These are phyloP conservation scores for Bidens hawaiensis DNA, from an alignment of 140 eudicot species.

Conservation along the genomic window DNA sequence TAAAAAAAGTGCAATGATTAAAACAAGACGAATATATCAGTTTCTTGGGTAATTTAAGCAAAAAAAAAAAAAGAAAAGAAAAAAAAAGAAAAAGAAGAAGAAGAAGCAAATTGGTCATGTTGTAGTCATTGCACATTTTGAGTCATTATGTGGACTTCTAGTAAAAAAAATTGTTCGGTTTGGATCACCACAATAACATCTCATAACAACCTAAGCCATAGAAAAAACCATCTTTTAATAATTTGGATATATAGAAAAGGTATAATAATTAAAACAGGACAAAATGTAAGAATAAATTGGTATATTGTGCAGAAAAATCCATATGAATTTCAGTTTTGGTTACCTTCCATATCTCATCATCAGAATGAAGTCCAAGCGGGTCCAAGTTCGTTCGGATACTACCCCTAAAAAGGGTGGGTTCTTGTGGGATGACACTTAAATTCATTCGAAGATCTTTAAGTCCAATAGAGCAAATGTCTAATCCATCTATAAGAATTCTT, in stretches of 20 bases:
- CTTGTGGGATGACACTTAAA: slow-evolving; percentile 87
- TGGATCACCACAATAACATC: not conserved
- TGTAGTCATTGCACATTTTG: not conserved
- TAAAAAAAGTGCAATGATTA: not conserved
- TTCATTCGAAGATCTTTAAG: slow-evolving; percentile 75
- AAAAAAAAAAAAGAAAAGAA: too few species aligned
- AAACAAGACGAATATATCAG: not conserved
- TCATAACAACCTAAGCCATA: not conserved
- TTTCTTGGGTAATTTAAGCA: not conserved
- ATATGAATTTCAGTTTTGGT: not conserved
- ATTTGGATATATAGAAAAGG: too few species aligned
- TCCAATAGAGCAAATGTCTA: slow-evolving; percentile 64
- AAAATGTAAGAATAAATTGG: not conserved
- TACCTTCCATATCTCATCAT: slow-evolving; percentile 86
- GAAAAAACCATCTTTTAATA: not conserved
- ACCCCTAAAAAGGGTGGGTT: slow-evolving; percentile 81
- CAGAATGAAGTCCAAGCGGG: slow-evolving; percentile 69
- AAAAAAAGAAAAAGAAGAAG: too few species aligned
- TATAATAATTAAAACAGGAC: not conserved
- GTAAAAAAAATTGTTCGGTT: not conserved
- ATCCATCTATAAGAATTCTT: slow-evolving; percentile 49
- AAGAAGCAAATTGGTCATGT: not conserved
- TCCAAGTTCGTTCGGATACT: slow-evolving; percentile 73
- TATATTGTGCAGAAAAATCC: not conserved
- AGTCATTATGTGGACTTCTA: not conserved